Evolutionary conservation across 306 rosid genomes (phyloP).

Genomic region (Alnus rubra): DNA sequence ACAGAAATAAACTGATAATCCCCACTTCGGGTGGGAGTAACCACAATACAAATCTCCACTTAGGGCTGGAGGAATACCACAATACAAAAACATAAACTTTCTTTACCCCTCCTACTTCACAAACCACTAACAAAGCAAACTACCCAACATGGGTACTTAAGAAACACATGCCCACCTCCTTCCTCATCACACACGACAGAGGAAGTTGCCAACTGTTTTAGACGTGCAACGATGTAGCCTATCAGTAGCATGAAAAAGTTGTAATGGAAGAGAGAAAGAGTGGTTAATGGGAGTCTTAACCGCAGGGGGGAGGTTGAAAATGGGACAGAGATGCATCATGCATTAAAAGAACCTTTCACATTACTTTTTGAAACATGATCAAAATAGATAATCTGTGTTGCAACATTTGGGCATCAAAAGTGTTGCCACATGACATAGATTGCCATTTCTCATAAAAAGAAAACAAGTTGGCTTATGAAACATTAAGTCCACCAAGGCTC

Average conservation of each 20-base stretch:
- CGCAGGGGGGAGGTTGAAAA: not conserved
- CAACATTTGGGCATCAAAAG: not conserved
- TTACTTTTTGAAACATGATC: not conserved
- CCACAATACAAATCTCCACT: too few relatives aligned
- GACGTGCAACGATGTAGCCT: too few relatives aligned
- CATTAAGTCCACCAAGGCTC: not conserved
- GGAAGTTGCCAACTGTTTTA: too few relatives aligned
- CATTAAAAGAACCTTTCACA: not conserved
- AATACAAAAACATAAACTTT: too few relatives aligned
- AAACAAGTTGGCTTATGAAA: not conserved
- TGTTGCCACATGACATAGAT: not conserved
- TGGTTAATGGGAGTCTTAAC: not conserved
- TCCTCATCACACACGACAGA: too few relatives aligned
- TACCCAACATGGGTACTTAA: too few relatives aligned
- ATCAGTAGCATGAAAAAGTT: not conserved
- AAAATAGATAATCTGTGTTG: not conserved
- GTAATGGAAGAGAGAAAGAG: not conserved
- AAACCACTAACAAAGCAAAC: too few relatives aligned
- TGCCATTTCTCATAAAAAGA: slow-evolving; percentile 4
- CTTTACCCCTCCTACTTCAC: too few relatives aligned
- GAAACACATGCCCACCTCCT: too few relatives aligned
- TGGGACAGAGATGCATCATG: not conserved
- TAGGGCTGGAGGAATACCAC: too few relatives aligned
- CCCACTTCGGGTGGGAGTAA: too few relatives aligned
- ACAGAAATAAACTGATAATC: too few relatives aligned